Percentiles rank a stretch among this genome's conserved stretches.
phyloP scores from a whole-genome alignment of 2,329 filamentous ascomycete genomes.

The Paecilomyces fulvus region DNA sequence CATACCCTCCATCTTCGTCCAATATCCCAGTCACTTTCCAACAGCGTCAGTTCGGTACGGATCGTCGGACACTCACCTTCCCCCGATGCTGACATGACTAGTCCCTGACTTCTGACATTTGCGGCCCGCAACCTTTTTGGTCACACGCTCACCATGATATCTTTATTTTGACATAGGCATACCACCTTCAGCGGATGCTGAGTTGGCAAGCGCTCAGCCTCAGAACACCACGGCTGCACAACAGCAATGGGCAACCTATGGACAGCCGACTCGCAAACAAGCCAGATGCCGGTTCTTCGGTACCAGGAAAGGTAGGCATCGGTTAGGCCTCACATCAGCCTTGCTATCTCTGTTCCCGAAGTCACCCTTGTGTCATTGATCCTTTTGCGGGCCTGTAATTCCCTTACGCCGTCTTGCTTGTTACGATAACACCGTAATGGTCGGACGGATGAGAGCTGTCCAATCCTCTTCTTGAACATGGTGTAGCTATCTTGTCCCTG shows the following conservation, averaged over 20 bases:
- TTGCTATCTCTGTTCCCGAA: conserved; percentile 2
- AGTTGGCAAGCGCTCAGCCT: conserved; percentile 17
- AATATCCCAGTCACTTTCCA: not conserved
- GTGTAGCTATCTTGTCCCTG: not conserved
- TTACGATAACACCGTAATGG: conserved; percentile 3
- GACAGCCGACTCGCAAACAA: conserved; percentile 8
- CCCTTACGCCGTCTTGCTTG: conserved; percentile 5
- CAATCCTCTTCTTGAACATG: not conserved
- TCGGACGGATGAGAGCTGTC: not conserved
- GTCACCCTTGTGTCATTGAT: conserved; percentile 1
- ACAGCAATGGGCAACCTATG: conserved; percentile 7
- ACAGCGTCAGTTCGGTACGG: not conserved
- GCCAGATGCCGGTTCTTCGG: conserved; percentile 30
- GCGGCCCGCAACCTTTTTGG: conserved; percentile 8
- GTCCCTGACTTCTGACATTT: conserved; percentile 3
- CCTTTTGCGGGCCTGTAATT: conserved; percentile 10
- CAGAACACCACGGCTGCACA: conserved; percentile 8
- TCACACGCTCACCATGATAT: conserved; percentile 14
- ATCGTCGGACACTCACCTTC: not conserved
- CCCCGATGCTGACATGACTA: not conserved
- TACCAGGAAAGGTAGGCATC: conserved; percentile 31
- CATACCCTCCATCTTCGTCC: not conserved
- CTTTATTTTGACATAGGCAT: conserved; percentile 9
- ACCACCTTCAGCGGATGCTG: conserved; percentile 9
- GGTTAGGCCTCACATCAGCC: conserved; percentile 6